phyloP scores from a whole-genome alignment of 2,329 filamentous ascomycete species.

The Alternaria gaisen region DNA sequence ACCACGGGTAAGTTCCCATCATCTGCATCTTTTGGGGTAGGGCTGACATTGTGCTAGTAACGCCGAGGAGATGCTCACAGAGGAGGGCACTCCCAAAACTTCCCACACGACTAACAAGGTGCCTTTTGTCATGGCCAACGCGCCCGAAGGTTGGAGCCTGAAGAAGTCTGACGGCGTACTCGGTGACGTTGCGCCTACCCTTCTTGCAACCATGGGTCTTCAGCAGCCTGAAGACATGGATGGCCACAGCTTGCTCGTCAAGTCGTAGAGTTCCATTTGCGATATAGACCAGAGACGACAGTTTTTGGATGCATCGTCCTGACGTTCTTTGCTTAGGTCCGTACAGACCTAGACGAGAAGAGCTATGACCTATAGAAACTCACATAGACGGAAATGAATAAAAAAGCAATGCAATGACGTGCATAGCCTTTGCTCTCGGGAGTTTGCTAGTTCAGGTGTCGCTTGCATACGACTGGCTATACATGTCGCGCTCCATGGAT shows the following conservation, averaged over 20 bases:
- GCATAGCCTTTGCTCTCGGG: background rate
- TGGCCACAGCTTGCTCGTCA: constrained; percentile 82
- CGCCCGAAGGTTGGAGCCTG: constrained; percentile 86
- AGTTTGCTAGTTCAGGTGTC: background rate
- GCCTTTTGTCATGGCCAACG: constrained; percentile 97
- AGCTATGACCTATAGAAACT: constrained; percentile 3
- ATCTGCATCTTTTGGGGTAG: constrained; percentile 1
- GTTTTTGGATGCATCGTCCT: background rate
- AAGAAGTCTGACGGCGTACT: constrained; percentile 88
- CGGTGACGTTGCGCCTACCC: constrained; percentile 94
- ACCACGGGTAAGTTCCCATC: constrained; percentile 74
- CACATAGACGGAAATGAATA: background rate
- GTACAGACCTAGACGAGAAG: background rate
- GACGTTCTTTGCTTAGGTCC: background rate
- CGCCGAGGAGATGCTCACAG: constrained; percentile 98
- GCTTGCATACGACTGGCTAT: background rate
- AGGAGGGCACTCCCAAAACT: constrained; percentile 96
- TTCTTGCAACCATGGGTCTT: constrained; percentile 90
- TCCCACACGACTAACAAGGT: constrained; percentile 98
- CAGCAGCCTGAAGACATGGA: constrained; percentile 93
- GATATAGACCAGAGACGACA: background rate
- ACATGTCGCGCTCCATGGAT: background rate
- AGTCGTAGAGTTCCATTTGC: constrained; percentile 59
- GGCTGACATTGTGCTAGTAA: constrained; percentile 64
- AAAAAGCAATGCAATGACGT: background rate